phyloP scores from a whole-genome alignment of 108 stramenopile species.

The Pseudonitzschia pungens region DNA sequence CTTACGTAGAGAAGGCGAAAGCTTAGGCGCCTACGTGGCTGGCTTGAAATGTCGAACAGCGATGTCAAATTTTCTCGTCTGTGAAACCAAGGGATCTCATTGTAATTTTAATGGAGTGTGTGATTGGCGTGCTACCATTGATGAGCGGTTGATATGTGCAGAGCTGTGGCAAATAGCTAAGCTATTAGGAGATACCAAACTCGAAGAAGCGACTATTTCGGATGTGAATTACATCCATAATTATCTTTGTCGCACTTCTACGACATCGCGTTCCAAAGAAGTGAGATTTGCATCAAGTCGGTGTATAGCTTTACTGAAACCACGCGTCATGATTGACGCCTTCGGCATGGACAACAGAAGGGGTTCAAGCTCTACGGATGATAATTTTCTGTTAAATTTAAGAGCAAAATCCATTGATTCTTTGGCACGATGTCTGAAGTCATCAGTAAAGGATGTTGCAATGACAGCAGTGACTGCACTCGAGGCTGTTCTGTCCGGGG shows the following conservation, averaged over 20 bases:
- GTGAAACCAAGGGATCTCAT: not conserved
- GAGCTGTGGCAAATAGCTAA: constrained; percentile 9
- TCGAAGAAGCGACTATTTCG: not conserved
- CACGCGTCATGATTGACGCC: constrained; percentile 1
- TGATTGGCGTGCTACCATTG: constrained; percentile 1
- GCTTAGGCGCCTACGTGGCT: not conserved
- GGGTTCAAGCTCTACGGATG: not conserved
- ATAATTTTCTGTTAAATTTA: not conserved
- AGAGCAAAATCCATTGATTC: constrained; percentile 35
- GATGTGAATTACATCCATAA: constrained; percentile 3
- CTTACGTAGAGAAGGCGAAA: not conserved
- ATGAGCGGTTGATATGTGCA: constrained; percentile 8
- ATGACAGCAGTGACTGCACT: constrained; percentile 57
- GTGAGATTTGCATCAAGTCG: constrained; percentile 14
- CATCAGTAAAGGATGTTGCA: constrained; percentile 40
- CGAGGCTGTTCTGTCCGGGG: constrained; percentile 44
- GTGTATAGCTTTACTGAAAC: constrained; percentile 13
- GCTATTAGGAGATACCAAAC: not conserved
- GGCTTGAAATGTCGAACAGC: not conserved
- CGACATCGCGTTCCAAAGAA: constrained; percentile 7
- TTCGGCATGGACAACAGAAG: not conserved
- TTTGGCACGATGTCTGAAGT: constrained; percentile 43
- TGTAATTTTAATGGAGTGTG: not conserved
- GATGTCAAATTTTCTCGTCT: constrained; percentile 1
- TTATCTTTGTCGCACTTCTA: not conserved